These are phyloP conservation scores for Emmonsiellopsis sp. DNA, from an alignment of 2,329 filamentous ascomycete species.

Conservation along the genomic window DNA sequence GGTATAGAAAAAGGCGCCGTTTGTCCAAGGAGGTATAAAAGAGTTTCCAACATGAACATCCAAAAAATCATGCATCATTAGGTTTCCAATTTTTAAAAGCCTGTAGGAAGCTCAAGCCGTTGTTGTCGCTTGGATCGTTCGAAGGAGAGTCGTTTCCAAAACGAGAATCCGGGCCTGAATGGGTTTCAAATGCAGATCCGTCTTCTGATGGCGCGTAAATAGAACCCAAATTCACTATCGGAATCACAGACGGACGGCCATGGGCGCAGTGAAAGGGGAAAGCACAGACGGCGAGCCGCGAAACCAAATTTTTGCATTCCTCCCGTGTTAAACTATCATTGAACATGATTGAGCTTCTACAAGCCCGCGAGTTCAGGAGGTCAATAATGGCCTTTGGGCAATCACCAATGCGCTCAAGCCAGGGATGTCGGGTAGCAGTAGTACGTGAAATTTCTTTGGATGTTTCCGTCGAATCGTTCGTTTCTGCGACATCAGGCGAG, in stretches of 20 bases:
- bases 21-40: background rate
- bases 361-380: constrained; percentile 40
- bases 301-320: constrained; percentile 32
- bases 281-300: constrained; percentile 29
- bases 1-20: background rate
- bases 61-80: background rate
- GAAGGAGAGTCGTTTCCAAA: background rate
- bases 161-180: background rate
- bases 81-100: background rate
- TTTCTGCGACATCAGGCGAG: background rate
- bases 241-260: constrained; percentile 40
- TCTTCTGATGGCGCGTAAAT: background rate
- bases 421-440: constrained; percentile 22
- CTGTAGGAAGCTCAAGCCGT: background rate
- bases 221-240: constrained; percentile 27
- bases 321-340: constrained; percentile 32
- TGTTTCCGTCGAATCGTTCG: background rate
- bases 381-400: constrained; percentile 71
- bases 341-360: constrained; percentile 42
- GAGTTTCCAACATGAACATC: background rate
- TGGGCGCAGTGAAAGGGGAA: constrained; percentile 44
- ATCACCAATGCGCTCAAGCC: constrained; percentile 54
- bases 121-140: background rate
- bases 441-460: background rate
- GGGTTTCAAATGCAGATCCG: background rate